Conservation (phyloP, 148 eudicot species). For the Chenopodium quinoa region DNA sequence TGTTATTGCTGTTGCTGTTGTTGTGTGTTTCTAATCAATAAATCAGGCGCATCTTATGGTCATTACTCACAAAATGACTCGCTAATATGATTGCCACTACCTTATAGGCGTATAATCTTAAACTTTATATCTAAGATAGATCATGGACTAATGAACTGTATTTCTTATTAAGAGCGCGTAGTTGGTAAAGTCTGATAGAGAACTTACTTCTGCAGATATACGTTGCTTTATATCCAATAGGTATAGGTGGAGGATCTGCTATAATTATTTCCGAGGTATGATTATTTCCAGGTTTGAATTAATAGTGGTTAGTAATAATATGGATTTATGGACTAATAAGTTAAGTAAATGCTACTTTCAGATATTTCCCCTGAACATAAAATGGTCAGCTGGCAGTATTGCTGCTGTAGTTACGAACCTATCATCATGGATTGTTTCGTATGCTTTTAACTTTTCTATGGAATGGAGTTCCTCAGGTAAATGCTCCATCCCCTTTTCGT, state of each 20-base stretch:
- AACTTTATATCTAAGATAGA: no score
- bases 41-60: no score
- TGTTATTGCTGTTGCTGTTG: neutral
- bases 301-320: no score
- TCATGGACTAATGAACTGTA: neutral
- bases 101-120: neutral
- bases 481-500: neutral
- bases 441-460: slow-evolving; percentile 32
- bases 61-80: neutral
- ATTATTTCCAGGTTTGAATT: neutral
- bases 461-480: slow-evolving; percentile 43
- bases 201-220: slow-evolving; percentile 12
- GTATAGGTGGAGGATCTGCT: slow-evolving; percentile 23
- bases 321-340: neutral
- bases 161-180: neutral
- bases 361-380: slow-evolving; percentile 38
- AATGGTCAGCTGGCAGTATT: slow-evolving; percentile 34
- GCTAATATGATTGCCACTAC: neutral
- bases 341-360: neutral
- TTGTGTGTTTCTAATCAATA: no score
- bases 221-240: slow-evolving; percentile 22
- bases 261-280: slow-evolving; percentile 30
- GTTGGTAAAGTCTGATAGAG: neutral
- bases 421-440: slow-evolving; percentile 25
- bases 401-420: slow-evolving; percentile 1